Evolutionary conservation across 371 early-diverging fungal genomes (phyloP).

Genomic region (Batkoa obscura): DNA sequence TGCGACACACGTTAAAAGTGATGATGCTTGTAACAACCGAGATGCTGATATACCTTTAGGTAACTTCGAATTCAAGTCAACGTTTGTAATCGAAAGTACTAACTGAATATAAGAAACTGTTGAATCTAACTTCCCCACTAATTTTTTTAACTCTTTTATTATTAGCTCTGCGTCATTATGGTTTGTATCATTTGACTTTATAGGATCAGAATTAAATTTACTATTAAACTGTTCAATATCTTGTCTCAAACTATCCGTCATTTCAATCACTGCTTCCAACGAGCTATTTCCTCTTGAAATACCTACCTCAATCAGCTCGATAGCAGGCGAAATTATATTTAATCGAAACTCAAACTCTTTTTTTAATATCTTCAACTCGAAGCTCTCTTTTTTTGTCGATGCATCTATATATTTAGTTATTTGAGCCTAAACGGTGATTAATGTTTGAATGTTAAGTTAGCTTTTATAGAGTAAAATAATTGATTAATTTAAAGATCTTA

Average conservation of each 20-base stretch:
- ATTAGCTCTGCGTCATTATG: too few species aligned
- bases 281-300: conserved; percentile 43
- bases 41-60: conserved; percentile 19
- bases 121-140: conserved; percentile 34
- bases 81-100: conserved; percentile 29
- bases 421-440: conserved; percentile 16
- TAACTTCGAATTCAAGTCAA: conserved; percentile 15
- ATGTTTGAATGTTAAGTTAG: not conserved
- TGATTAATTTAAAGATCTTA: not conserved
- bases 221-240: conserved; percentile 27
- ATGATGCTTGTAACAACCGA: conserved; percentile 30
- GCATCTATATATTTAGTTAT: conserved; percentile 28
- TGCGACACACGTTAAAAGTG: conserved; percentile 11
- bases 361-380: conserved; percentile 5
- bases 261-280: conserved; percentile 34
- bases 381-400: conserved; percentile 9
- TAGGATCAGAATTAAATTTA: conserved; percentile 8
- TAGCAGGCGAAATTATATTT: conserved; percentile 34
- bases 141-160: conserved; percentile 15
- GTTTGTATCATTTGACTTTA: conserved; percentile 8
- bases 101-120: conserved; percentile 44
- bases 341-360: conserved; percentile 16
- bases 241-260: conserved; percentile 28
- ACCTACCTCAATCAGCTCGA: conserved; percentile 41
- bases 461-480: too few species aligned